Evolutionary conservation across 306 rosid genomes (phyloP).

Genomic region (Vicia faba): DNA sequence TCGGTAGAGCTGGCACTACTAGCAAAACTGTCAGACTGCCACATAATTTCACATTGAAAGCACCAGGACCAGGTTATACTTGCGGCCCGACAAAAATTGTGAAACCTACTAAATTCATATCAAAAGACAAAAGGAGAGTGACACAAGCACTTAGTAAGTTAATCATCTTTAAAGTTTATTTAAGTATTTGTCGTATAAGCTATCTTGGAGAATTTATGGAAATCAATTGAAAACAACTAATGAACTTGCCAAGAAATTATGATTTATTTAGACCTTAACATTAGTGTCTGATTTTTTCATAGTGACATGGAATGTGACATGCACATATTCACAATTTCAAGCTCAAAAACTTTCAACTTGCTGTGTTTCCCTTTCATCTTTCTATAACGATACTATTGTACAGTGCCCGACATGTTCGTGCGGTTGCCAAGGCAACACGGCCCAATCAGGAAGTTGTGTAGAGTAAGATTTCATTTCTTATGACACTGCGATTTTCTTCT

Average conservation of each 20-base stretch:
- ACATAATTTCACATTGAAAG: slow-evolving; percentile 64
- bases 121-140: slow-evolving; percentile 69
- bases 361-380: slow-evolving; percentile 84
- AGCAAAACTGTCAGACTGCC: slow-evolving; percentile 71
- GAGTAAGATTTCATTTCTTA: slow-evolving; percentile 53
- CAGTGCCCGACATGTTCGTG: slow-evolving; percentile 75
- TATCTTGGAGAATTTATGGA: no score
- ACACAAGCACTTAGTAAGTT: slow-evolving; percentile 86
- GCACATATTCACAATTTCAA: slow-evolving; percentile 82
- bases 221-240: no score
- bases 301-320: slow-evolving; percentile 94
- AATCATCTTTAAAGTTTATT: background rate
- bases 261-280: slow-evolving; percentile 19
- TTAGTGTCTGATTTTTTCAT: slow-evolving; percentile 36
- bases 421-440: slow-evolving; percentile 64
- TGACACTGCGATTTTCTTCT: slow-evolving; percentile 10
- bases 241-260: background rate
- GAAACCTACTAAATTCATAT: slow-evolving; percentile 52
- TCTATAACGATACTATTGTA: slow-evolving; percentile 73
- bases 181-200: background rate
- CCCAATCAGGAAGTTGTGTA: slow-evolving; percentile 57
- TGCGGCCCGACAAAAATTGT: slow-evolving; percentile 67
- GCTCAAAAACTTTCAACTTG: slow-evolving; percentile 75
- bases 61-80: slow-evolving; percentile 90
- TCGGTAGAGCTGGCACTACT: slow-evolving; percentile 72